These are phyloP conservation scores for cucumber (Cucumis sativus) DNA, from an alignment of 306 rosid genomes.

Conservation along the genomic window DNA sequence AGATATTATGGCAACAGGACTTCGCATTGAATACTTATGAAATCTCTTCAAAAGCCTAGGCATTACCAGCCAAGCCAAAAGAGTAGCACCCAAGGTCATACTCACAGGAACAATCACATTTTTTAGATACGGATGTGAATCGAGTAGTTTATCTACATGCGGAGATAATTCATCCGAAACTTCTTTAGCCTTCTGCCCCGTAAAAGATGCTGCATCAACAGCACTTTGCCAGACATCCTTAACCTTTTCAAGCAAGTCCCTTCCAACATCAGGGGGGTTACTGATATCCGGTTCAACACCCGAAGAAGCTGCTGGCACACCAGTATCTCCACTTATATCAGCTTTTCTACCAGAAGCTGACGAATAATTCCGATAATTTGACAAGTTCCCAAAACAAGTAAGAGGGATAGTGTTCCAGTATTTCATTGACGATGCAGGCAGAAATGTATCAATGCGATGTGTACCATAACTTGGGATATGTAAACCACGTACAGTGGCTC, in stretches of 20 bases:
- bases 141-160: slow-evolving; percentile 44
- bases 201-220: slow-evolving; percentile 36
- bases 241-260: slow-evolving; percentile 45
- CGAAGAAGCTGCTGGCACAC: slow-evolving; percentile 39
- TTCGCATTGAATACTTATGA: slow-evolving; percentile 53
- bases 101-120: slow-evolving; percentile 52
- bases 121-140: slow-evolving; percentile 57
- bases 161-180: slow-evolving; percentile 51
- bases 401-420: slow-evolving; percentile 20
- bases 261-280: slow-evolving; percentile 20
- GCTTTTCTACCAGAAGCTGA: slow-evolving; percentile 33
- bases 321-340: slow-evolving; percentile 22
- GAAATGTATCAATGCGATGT: slow-evolving; percentile 18
- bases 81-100: slow-evolving; percentile 42
- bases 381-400: slow-evolving; percentile 9
- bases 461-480: slow-evolving; percentile 1
- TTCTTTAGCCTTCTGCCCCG: slow-evolving; percentile 53
- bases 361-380: slow-evolving; percentile 28
- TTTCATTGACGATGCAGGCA: slow-evolving; percentile 13
- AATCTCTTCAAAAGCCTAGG: slow-evolving; percentile 66
- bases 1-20: slow-evolving; percentile 37
- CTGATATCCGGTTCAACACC: slow-evolving; percentile 29
- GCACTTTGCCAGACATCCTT: slow-evolving; percentile 50
- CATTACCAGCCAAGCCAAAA: slow-evolving; percentile 81
- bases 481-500: slow-evolving; percentile 11